Percentiles rank a stretch among this genome's conserved stretches.
Conservation (phyloP, 345 rosid genomes). For the Stellera chamaejasme region DNA sequence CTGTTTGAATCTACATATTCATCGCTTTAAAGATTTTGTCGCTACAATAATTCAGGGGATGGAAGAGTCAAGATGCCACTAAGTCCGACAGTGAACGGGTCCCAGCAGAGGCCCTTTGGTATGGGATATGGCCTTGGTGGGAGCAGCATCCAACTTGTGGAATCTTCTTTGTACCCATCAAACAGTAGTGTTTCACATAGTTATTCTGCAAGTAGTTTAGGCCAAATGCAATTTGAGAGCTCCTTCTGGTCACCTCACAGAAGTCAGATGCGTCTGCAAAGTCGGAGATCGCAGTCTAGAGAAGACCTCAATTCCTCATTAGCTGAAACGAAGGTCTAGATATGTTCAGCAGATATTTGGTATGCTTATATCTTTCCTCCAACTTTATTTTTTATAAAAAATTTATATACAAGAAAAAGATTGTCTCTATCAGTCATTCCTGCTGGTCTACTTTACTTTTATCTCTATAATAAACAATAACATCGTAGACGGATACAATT, state of each 20-base stretch:
- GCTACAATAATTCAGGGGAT: slow-evolving; percentile 46
- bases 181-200: slow-evolving; percentile 75
- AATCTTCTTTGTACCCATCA: slow-evolving; percentile 67
- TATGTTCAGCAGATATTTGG: slow-evolving; percentile 24
- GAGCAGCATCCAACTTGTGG: slow-evolving; percentile 66
- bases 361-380: slow-evolving; percentile 17
- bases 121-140: slow-evolving; percentile 57
- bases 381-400: too few relatives aligned
- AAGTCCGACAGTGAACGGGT: slow-evolving; percentile 67
- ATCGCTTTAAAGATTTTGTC: too few relatives aligned
- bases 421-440: too few relatives aligned
- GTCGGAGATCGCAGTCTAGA: slow-evolving; percentile 96
- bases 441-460: too few relatives aligned
- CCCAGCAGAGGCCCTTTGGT: slow-evolving; percentile 65
- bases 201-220: slow-evolving; percentile 89
- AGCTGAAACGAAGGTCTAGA: slow-evolving; percentile 74
- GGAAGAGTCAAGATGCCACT: slow-evolving; percentile 82
- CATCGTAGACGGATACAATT: too few relatives aligned
- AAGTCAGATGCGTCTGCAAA: slow-evolving; percentile 89
- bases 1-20: too few relatives aligned
- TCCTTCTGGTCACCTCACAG: slow-evolving; percentile 90
- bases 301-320: slow-evolving; percentile 91
- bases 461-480: too few relatives aligned
- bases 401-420: too few relatives aligned
- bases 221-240: slow-evolving; percentile 76